These are phyloP conservation scores for Exophiala oligosperma DNA, from an alignment of 2,329 filamentous ascomycete genomes.

Conservation along the genomic window DNA sequence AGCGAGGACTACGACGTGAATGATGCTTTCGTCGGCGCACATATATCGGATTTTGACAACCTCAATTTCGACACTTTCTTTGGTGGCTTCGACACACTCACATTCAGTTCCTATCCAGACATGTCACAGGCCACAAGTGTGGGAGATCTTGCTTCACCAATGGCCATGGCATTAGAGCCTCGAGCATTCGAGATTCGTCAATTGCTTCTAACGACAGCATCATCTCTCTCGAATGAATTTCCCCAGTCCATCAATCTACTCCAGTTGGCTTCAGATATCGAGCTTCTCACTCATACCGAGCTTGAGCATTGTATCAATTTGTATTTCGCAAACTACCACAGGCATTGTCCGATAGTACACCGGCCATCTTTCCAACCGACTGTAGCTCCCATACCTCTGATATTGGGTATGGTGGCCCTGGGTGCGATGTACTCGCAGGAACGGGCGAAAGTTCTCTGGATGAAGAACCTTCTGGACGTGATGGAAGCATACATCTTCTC, in stretches of 20 bases:
- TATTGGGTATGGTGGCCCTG: conserved; percentile 43
- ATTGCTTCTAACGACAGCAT: conserved; percentile 11
- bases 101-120: conserved; percentile 17
- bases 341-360: conserved; percentile 46
- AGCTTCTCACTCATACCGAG: conserved; percentile 35
- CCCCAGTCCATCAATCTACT: conserved; percentile 12
- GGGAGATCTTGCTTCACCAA: conserved; percentile 3
- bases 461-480: conserved; percentile 32
- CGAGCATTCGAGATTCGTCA: conserved; percentile 22
- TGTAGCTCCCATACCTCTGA: conserved; percentile 38
- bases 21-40: conserved; percentile 18
- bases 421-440: conserved; percentile 47
- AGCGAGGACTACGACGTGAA: conserved; percentile 21
- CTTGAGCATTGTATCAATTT: conserved; percentile 30
- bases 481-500: conserved; percentile 36
- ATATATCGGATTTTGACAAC: conserved; percentile 9
- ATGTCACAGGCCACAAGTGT: conserved; percentile 10
- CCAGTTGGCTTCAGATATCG: conserved; percentile 12
- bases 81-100: conserved; percentile 18
- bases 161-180: conserved; percentile 19
- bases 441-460: conserved; percentile 14
- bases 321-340: conserved; percentile 48
- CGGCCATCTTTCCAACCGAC: conserved; percentile 43
- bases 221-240: conserved; percentile 9
- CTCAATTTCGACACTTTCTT: conserved; percentile 23